phyloP scores from a whole-genome alignment of 2,329 filamentous ascomycete species.

The Epichloe elymi region DNA sequence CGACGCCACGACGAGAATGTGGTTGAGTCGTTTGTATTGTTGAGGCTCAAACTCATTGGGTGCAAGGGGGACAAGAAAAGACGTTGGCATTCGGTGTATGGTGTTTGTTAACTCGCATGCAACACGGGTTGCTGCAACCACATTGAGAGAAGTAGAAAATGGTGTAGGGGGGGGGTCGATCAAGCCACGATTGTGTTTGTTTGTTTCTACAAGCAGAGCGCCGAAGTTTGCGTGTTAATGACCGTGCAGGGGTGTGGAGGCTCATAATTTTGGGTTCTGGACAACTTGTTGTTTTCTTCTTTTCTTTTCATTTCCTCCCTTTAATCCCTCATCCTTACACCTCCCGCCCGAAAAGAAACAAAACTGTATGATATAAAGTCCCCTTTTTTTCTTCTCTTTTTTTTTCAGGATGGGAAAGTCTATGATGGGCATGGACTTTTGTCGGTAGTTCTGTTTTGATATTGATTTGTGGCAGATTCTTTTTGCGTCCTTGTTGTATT shows the following conservation, averaged over 20 bases:
- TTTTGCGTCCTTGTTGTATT: not conserved
- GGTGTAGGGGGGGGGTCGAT: not conserved
- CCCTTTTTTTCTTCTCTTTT: not conserved
- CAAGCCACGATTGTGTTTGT: not conserved
- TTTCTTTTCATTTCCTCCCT: not conserved
- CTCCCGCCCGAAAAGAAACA: not conserved
- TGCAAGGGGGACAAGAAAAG: not conserved
- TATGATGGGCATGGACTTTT: conserved; percentile 6
- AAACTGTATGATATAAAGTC: not conserved
- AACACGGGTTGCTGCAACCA: not conserved
- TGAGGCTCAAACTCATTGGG: not conserved
- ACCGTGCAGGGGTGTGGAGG: conserved; percentile 6
- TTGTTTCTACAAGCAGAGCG: not conserved
- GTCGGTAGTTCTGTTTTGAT: conserved; percentile 5
- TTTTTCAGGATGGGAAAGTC: not conserved
- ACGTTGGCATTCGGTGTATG: not conserved
- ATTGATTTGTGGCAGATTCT: not conserved
- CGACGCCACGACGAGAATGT: not conserved
- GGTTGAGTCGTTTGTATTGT: not conserved
- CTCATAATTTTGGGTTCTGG: not conserved
- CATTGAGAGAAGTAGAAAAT: not conserved
- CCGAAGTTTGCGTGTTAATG: not conserved
- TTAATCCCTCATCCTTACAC: not conserved
- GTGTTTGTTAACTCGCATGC: not conserved
- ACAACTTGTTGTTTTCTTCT: not conserved